phyloP scores from a whole-genome alignment of 2,329 filamentous ascomycete species.

The Pyrenochaeta sp. region DNA sequence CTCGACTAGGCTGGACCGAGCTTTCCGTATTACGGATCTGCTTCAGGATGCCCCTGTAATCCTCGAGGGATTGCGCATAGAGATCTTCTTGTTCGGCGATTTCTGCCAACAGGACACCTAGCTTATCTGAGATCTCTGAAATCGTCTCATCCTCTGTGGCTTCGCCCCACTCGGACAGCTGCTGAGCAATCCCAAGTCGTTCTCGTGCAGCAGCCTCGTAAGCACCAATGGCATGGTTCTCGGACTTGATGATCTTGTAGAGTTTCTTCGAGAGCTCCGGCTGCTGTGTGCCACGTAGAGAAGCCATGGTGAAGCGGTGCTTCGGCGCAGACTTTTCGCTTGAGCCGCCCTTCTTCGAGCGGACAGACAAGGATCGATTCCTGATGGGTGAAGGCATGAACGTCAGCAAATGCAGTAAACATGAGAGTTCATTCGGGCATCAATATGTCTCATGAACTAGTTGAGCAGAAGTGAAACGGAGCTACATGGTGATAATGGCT shows the following conservation, averaged over 20 bases:
- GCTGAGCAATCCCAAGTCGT: slow-evolving; percentile 81
- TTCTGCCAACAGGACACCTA: slow-evolving; percentile 90
- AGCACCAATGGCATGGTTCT: slow-evolving; percentile 85
- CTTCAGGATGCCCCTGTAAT: slow-evolving; percentile 83
- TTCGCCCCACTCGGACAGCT: slow-evolving; percentile 97
- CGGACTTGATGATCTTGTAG: slow-evolving; percentile 91
- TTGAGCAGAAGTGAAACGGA: neutral
- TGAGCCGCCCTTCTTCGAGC: slow-evolving; percentile 65
- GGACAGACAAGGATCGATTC: slow-evolving; percentile 78
- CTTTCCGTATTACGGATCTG: slow-evolving; percentile 93
- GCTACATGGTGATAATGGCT: too few relatives aligned
- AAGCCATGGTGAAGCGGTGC: slow-evolving; percentile 84
- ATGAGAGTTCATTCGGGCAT: too few relatives aligned
- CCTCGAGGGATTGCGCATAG: slow-evolving; percentile 87
- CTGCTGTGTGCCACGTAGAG: slow-evolving; percentile 82
- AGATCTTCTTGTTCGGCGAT: slow-evolving; percentile 91
- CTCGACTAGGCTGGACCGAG: slow-evolving; percentile 90
- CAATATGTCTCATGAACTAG: neutral
- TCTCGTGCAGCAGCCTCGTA: slow-evolving; percentile 87
- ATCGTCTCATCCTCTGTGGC: slow-evolving; percentile 85
- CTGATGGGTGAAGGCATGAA: slow-evolving; percentile 51
- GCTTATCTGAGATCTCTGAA: slow-evolving; percentile 92
- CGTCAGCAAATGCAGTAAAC: slow-evolving; percentile 38
- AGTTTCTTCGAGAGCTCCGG: slow-evolving; percentile 89
- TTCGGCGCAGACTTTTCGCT: slow-evolving; percentile 56